These are phyloP conservation scores for Amanita rubescens DNA, from an alignment of 768 basidiomycete genomes.

Conservation along the genomic window DNA sequence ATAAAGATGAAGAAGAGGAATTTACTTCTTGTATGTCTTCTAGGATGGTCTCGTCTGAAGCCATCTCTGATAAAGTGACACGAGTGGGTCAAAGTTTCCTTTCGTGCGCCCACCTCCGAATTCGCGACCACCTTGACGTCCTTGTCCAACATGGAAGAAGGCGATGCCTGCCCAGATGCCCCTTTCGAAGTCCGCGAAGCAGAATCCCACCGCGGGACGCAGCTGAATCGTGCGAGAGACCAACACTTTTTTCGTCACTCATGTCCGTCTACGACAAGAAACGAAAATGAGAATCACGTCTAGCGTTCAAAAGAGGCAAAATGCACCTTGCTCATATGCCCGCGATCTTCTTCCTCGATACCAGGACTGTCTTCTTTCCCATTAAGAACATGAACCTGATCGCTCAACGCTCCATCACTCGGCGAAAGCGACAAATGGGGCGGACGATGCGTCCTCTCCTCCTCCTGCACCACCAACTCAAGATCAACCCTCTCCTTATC, in stretches of 20 bases:
- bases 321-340: slow-evolving; percentile 62
- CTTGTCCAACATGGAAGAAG: slow-evolving; percentile 23
- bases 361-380: slow-evolving; percentile 24
- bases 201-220: slow-evolving; percentile 12
- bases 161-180: slow-evolving; percentile 5
- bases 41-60: not conserved
- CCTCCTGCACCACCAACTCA: not conserved
- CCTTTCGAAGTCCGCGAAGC: slow-evolving; percentile 12
- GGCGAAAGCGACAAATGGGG: slow-evolving; percentile 49
- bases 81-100: too few species aligned
- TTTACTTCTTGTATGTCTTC: slow-evolving; percentile 6
- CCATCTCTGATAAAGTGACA: too few species aligned
- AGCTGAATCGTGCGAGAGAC: too few species aligned
- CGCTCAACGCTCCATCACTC: slow-evolving; percentile 52
- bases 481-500: not conserved
- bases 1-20: not conserved
- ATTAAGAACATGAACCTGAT: slow-evolving; percentile 29
- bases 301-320: too few species aligned
- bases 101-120: too few species aligned
- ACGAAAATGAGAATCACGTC: too few species aligned
- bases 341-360: slow-evolving; percentile 41
- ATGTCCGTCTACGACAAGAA: too few species aligned
- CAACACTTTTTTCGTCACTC: too few species aligned
- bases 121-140: slow-evolving; percentile 30
- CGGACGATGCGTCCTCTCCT: slow-evolving; percentile 36